Base-by-base conservation (phyloP, 2,329 filamentous ascomycete genomes). In the Nothopassalora personata region DNA sequence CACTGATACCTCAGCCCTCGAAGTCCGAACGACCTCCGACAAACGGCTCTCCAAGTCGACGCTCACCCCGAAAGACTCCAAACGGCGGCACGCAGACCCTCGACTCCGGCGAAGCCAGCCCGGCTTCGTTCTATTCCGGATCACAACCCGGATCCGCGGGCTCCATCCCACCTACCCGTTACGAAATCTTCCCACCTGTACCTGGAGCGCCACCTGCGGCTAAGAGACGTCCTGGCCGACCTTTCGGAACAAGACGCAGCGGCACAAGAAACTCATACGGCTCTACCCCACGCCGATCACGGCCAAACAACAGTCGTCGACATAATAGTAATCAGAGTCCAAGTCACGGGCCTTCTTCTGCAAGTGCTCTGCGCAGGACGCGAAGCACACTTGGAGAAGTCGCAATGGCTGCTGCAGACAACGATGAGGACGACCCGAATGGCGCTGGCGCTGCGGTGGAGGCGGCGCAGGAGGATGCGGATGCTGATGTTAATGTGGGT, bases 171-270 rank as follows among this genome's bases (percentile, higher is more conserved):
- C 78, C 85, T 0, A 85, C 80, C 1, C 83, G 90, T 34, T 95
- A 91, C 72, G 87, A 91, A 67, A 84, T 94, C 45, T 93, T 89
- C 68, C 90, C 90, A 8, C 83, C 87, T 0, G 75, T 88, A 8
- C 82, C 82, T 19, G 82, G 82, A 34, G 73, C 75, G 61, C 55
- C 59, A 13, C 70, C 74, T n/a, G 57, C 60, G 18, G 53, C 66
- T 28, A 73, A 70, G 57, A 67, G 71, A 43, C 66, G 69, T 18
- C 66, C 72, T 11, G 70, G 70, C 23, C 63, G 72, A 23, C 69
- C 68, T 23, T 63, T 67, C 19, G 63, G 68, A 13, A 67, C 66
- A 30, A 61, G 70, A 19, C 65, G 68, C 34, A 68, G 62, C 15
- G 46, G 46, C 50, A 60, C 58, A 48, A 50, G 64, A 11, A 66